phyloP scores from a whole-genome alignment of 257 asterid species.

The Scutellaria barbata region DNA sequence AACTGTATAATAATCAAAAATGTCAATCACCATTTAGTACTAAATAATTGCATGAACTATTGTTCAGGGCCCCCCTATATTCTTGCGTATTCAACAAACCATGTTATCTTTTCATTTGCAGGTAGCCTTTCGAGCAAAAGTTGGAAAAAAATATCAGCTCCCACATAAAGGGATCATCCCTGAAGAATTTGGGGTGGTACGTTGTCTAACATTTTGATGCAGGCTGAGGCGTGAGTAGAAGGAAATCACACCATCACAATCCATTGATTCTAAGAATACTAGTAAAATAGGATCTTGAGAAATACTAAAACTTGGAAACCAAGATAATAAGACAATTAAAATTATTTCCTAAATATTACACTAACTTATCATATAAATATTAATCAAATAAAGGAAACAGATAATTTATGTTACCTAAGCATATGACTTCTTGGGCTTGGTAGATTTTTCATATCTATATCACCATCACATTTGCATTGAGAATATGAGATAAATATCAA shows the following conservation, averaged over 20 bases:
- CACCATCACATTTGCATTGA: slow-evolving; percentile 4
- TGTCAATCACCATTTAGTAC: background rate
- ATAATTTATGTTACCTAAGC: no score
- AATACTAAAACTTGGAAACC: no score
- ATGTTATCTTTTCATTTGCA: slow-evolving; percentile 39
- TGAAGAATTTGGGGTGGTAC: slow-evolving; percentile 98
- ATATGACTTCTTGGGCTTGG: no score
- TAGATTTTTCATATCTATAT: no score
- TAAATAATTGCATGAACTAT: slow-evolving; percentile 20
- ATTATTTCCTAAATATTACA: no score
- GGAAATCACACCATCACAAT: no score
- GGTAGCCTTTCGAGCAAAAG: slow-evolving; percentile 96
- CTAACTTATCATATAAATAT: no score
- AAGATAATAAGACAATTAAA: no score
- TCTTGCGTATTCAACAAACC: slow-evolving; percentile 2
- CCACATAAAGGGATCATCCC: slow-evolving; percentile 96
- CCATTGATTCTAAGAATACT: no score
- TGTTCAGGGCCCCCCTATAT: background rate
- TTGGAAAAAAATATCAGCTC: slow-evolving; percentile 89
- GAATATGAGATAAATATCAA: slow-evolving; percentile 17
- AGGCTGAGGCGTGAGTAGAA: no score
- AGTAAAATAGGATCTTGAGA: no score
- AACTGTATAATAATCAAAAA: background rate
- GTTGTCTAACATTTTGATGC: slow-evolving; percentile 25
- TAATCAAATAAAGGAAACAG: no score